A percentile compares a stretch with the other conserved stretches of the same genome.
Evolutionary conservation across 345 rosid species (phyloP).

Genomic region (Syzygium grande): DNA sequence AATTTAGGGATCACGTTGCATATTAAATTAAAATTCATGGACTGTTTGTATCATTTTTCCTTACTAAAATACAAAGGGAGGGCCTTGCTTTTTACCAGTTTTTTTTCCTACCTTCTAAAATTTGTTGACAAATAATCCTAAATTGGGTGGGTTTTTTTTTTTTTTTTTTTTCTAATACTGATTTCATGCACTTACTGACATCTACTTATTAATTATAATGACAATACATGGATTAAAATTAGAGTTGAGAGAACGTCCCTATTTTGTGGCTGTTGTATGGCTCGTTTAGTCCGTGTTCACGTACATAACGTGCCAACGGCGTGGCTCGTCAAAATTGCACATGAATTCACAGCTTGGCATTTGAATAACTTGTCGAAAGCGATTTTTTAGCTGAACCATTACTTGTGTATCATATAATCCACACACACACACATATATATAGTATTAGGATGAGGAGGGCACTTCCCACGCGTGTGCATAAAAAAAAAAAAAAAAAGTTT

Average conservation of each 20-base stretch:
- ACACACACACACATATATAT: not conserved
- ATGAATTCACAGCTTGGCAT: not conserved
- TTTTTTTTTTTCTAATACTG: fast-evolving
- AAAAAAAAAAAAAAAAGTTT: not conserved
- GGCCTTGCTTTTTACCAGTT: not conserved
- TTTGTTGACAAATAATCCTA: not conserved
- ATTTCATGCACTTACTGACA: not conserved
- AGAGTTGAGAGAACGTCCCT: not conserved
- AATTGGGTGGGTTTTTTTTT: not conserved
- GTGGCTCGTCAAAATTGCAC: fast-evolving
- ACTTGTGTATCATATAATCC: not conserved
- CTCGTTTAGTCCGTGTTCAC: fast-evolving
- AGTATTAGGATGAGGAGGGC: not conserved
- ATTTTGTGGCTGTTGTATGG: not conserved
- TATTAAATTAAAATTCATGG: no score
- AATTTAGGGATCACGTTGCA: no score
- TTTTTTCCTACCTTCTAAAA: not conserved
- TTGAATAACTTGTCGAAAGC: not conserved
- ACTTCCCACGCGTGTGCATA: not conserved
- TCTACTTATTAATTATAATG: not conserved
- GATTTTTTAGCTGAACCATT: not conserved
- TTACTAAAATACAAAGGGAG: not conserved
- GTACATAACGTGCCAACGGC: not conserved
- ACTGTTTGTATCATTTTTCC: no score
- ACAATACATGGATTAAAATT: not conserved